Conservation (phyloP, 192 early-diverging fungal genomes). For the Backusella westeae region DNA sequence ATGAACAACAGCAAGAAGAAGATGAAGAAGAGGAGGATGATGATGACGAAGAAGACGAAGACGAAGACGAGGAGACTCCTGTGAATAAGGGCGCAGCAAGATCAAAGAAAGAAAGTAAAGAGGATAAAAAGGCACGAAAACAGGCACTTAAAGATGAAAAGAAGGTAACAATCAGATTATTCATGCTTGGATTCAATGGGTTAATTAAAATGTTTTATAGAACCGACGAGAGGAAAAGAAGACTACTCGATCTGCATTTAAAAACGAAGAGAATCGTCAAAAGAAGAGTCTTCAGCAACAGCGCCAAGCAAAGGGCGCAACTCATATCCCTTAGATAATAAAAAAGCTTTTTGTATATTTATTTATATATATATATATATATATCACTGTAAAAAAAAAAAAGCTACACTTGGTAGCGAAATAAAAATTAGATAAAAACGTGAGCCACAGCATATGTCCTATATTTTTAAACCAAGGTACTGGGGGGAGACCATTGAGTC, state of each 20-base stretch:
- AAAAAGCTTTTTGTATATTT: not conserved
- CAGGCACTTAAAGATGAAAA: slow-evolving; percentile 79
- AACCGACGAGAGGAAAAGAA: slow-evolving; percentile 75
- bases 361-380: not conserved
- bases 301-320: slow-evolving; percentile 46
- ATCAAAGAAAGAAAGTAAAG: slow-evolving; percentile 78
- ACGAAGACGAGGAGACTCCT: slow-evolving; percentile 34
- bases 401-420: too few relatives aligned
- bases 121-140: slow-evolving; percentile 93
- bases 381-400: too few relatives aligned
- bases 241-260: slow-evolving; percentile 74
- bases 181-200: not conserved
- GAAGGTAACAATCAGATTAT: slow-evolving; percentile 42
- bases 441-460: too few relatives aligned
- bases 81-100: slow-evolving; percentile 76
- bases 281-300: slow-evolving; percentile 53
- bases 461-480: too few relatives aligned
- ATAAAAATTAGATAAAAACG: too few relatives aligned
- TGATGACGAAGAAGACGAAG: slow-evolving; percentile 24
- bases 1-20: slow-evolving; percentile 17
- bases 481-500: too few relatives aligned
- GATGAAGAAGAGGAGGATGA: not conserved
- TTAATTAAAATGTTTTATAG: slow-evolving; percentile 24
- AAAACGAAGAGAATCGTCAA: slow-evolving; percentile 65
- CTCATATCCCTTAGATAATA: slow-evolving; percentile 38